phyloP scores from a whole-genome alignment of 441 rosid genomes.

The Erysimum cheiri region DNA sequence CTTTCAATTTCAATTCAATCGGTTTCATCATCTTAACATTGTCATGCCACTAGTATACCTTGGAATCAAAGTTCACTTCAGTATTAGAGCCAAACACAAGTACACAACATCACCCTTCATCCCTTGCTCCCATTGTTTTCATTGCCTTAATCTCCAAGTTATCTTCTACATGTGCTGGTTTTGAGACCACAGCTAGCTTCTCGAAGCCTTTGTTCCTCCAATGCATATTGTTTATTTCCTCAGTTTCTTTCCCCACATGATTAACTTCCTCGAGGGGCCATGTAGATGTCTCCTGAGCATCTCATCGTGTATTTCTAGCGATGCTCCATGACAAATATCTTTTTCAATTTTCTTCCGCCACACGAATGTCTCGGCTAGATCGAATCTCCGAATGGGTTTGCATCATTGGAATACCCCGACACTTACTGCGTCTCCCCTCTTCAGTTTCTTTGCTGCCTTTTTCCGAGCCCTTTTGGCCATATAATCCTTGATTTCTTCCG shows the following conservation, averaged over 20 bases:
- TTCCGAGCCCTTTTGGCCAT: slow-evolving; percentile 77
- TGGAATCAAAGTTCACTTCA: slow-evolving; percentile 80
- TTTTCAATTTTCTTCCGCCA: slow-evolving; percentile 89
- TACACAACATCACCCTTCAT: slow-evolving; percentile 97
- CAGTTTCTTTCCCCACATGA: slow-evolving; percentile 54
- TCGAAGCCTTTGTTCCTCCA: slow-evolving; percentile 70
- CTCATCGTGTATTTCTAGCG: slow-evolving; percentile 75
- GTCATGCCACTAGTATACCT: slow-evolving; percentile 99
- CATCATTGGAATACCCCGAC: slow-evolving; percentile 89
- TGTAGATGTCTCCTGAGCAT: slow-evolving; percentile 75
- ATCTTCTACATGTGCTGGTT: slow-evolving; percentile 72
- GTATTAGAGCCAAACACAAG: slow-evolving; percentile 85
- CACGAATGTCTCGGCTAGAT: slow-evolving; percentile 79
- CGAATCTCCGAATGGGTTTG: slow-evolving; percentile 91
- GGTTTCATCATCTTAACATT: no score
- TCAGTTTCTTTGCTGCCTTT: slow-evolving; percentile 93
- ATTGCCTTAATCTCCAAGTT: slow-evolving; percentile 86
- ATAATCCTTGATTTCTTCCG: slow-evolving; percentile 72
- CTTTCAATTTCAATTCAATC: no score
- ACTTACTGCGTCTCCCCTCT: slow-evolving; percentile 63
- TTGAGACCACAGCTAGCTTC: slow-evolving; percentile 74
- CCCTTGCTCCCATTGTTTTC: slow-evolving; percentile 91
- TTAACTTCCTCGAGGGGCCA: slow-evolving; percentile 60
- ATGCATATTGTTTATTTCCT: slow-evolving; percentile 39
- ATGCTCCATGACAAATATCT: slow-evolving; percentile 68